A percentile compares a stretch with the other conserved stretches of the same genome.
phyloP scores from a whole-genome alignment of 441 rosid species.

The Pelargonium australe region DNA sequence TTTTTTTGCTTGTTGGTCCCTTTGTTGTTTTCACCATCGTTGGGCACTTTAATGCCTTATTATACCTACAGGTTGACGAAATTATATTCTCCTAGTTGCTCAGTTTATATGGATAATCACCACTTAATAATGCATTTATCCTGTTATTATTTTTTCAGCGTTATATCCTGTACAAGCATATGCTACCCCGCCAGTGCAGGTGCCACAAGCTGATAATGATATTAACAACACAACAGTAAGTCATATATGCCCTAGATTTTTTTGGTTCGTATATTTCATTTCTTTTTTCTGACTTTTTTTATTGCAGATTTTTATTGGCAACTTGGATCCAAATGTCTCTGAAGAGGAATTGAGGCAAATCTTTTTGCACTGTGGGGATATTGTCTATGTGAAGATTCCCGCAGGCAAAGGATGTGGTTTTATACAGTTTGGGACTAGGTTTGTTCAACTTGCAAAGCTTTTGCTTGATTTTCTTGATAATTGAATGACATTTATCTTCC shows the following conservation, averaged over 20 bases:
- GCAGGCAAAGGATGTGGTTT: constrained; percentile 76
- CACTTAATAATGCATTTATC: background rate
- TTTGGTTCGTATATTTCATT: constrained; percentile 7
- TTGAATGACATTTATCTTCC: background rate
- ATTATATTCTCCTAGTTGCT: no score
- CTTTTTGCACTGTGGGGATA: constrained; percentile 67
- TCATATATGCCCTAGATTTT: constrained; percentile 9
- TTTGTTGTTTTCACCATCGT: no score
- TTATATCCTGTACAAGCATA: constrained; percentile 60
- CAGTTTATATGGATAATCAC: no score
- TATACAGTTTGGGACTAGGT: constrained; percentile 78
- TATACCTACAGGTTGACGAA: no score
- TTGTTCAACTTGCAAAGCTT: constrained; percentile 8
- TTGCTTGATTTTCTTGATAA: background rate
- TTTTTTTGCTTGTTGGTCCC: no score
- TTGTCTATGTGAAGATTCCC: constrained; percentile 71
- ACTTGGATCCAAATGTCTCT: constrained; percentile 72
- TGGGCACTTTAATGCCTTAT: no score
- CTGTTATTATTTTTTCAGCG: constrained; percentile 38
- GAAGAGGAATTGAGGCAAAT: constrained; percentile 82
- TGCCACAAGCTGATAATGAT: constrained; percentile 63
- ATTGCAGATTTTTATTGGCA: constrained; percentile 61
- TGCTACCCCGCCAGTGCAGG: constrained; percentile 42
- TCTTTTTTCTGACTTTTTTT: constrained; percentile 22
- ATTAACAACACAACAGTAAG: constrained; percentile 69